These are phyloP conservation scores for Leptographium procerum DNA, from an alignment of 2,329 filamentous ascomycete species.

Conservation along the genomic window DNA sequence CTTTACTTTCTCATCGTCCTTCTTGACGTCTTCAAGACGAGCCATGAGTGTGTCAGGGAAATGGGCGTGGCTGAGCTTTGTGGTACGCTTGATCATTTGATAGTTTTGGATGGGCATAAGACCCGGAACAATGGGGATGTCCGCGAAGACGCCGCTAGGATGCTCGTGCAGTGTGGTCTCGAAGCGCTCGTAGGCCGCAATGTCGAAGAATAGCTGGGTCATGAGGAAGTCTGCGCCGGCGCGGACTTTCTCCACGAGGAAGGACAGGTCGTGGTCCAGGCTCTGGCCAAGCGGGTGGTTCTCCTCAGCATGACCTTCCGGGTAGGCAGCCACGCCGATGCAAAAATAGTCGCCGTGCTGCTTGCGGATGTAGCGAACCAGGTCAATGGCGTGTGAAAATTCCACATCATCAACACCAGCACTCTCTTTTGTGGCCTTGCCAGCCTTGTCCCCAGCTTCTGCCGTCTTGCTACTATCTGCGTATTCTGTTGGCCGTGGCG, in stretches of 20 bases:
- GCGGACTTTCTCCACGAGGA: slow-evolving; percentile 77
- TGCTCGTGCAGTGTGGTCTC: slow-evolving; percentile 68
- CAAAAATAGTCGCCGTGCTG: slow-evolving; percentile 92
- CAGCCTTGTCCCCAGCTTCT: slow-evolving; percentile 13
- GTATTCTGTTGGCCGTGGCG: slow-evolving; percentile 82
- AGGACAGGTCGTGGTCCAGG: slow-evolving; percentile 73
- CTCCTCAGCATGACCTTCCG: slow-evolving; percentile 89
- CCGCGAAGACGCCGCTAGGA: slow-evolving; percentile 73
- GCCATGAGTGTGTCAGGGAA: slow-evolving; percentile 61
- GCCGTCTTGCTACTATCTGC: slow-evolving; percentile 34
- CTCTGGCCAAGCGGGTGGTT: slow-evolving; percentile 62
- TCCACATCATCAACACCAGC: slow-evolving; percentile 64
- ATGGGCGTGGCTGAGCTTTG: slow-evolving; percentile 84
- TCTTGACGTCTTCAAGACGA: slow-evolving; percentile 60
- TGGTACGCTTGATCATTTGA: slow-evolving; percentile 86
- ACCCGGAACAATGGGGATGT: slow-evolving; percentile 82
- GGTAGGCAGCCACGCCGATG: slow-evolving; percentile 87
- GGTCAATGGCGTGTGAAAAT: slow-evolving; percentile 79
- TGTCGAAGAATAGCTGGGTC: slow-evolving; percentile 95
- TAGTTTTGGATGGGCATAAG: slow-evolving; percentile 98
- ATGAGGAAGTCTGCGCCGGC: slow-evolving; percentile 97
- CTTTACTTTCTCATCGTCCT: slow-evolving; percentile 74
- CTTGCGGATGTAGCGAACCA: slow-evolving; percentile 80
- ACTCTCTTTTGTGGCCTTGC: slow-evolving; percentile 26
- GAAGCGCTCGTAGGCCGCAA: slow-evolving; percentile 69